Evolutionary conservation across 2,329 filamentous ascomycete species (phyloP).

Genomic region (Lachnum nothofagi): DNA sequence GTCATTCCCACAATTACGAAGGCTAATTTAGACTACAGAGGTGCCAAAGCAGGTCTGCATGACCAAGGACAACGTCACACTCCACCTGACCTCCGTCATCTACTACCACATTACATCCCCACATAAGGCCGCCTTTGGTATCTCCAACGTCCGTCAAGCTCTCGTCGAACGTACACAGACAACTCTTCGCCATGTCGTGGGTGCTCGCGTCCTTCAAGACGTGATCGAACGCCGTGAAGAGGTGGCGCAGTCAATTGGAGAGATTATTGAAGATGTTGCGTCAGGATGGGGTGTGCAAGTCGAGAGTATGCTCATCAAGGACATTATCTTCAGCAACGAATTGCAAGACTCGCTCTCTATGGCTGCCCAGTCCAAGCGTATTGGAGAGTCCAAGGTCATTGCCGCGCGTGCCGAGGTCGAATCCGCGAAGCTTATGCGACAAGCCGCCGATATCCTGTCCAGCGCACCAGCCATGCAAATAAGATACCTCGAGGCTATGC

Average conservation of each 20-base stretch:
- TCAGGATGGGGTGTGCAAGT: conserved; percentile 91
- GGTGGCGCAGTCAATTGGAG: conserved; percentile 87
- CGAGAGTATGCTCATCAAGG: conserved; percentile 98
- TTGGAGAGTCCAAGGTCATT: conserved; percentile 97
- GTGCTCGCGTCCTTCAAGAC: conserved; percentile 90
- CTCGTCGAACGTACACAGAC: conserved; percentile 97
- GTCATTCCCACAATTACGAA: background rate
- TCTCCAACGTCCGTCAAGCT: conserved; percentile 90
- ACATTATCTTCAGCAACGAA: conserved; percentile 94
- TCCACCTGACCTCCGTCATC: conserved; percentile 92
- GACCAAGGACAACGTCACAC: conserved; percentile 98
- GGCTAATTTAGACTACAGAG: conserved; percentile 44
- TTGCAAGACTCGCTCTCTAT: conserved; percentile 95
- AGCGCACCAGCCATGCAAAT: conserved; percentile 97
- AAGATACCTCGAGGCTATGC: conserved; percentile 96
- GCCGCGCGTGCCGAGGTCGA: conserved; percentile 96
- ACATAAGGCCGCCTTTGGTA: conserved; percentile 95
- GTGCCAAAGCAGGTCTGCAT: conserved; percentile 96
- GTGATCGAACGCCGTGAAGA: conserved; percentile 98
- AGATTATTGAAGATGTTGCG: conserved; percentile 96
- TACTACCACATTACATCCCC: conserved; percentile 97
- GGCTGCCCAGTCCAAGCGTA: conserved; percentile 97
- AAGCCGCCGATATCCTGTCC: conserved; percentile 88
- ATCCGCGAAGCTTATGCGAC: conserved; percentile 84
- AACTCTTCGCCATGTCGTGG: conserved; percentile 92